A percentile compares a stretch with the other conserved stretches of the same genome.
Evolutionary conservation across 192 early-diverging fungal genomes (phyloP).

Genomic region (Mortierella hygrophila): DNA sequence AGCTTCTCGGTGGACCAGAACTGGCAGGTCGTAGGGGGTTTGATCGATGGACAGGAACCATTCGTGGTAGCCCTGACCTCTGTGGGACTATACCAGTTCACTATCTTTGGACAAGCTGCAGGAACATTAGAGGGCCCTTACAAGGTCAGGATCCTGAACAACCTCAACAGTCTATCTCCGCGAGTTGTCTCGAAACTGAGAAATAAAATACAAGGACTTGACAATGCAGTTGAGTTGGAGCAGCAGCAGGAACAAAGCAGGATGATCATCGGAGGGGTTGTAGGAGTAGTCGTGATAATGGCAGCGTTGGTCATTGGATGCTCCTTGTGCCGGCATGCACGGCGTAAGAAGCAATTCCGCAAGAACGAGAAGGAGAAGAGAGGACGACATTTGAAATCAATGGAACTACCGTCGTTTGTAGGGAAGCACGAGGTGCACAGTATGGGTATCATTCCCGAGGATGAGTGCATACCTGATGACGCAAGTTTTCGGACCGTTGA

Average conservation of each 20-base stretch:
- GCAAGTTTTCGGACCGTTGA: neutral
- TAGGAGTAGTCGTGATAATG: neutral
- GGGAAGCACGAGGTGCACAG: neutral
- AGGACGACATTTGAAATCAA: too few species aligned
- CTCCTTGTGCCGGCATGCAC: neutral
- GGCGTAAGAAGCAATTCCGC: neutral
- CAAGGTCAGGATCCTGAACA: neutral
- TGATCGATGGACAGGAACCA: too few species aligned
- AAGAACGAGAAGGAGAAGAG: neutral
- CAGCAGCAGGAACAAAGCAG: neutral
- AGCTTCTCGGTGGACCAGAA: neutral
- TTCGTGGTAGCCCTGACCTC: neutral
- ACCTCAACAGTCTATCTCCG: neutral
- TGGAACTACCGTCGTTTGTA: neutral
- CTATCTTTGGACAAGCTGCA: neutral
- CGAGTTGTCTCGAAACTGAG: neutral
- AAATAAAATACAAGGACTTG: neutral
- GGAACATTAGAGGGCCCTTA: neutral
- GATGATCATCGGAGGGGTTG: neutral
- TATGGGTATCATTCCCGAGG: neutral
- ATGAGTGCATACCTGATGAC: neutral
- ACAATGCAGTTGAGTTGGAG: neutral
- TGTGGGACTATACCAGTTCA: neutral
- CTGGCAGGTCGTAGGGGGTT: too few species aligned
- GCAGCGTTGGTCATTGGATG: neutral